Base-by-base conservation (phyloP, 106 monocot species). In the Vanilla planifolia region DNA sequence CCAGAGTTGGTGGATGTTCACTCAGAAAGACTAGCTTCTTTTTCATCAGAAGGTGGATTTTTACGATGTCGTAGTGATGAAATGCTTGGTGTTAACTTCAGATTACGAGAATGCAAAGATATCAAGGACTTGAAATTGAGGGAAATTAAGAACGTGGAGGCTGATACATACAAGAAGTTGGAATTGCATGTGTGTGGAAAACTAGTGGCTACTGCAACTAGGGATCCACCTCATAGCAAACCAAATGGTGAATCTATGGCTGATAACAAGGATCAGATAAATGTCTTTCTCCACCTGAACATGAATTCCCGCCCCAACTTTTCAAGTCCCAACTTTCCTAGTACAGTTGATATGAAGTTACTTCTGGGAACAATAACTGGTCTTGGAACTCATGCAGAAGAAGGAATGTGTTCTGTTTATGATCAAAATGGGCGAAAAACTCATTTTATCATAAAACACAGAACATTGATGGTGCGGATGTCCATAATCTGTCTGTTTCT, bases 361-460 rank as follows among this genome's bases (percentile, higher is more conserved):
- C 71, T 74, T 5, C 56, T 96, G 71, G 95, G 95, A 2, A 87
- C 74, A 33, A 87, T 90, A 70, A 78, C 57, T 60, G 95, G 95
- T 10, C 50, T 90, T 42, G 83, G 84, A 57, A 90, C 71, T 33
- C 64, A 76, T 64, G 67, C 75, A 55, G 90, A 96, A 66, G 94
- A 90, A 79, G 90, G 81, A 43, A 74, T 62, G 15, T 96, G 90
- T 55, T 83, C 73, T 56, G 85, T 90, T 48, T 87, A 79, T 73
- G 75, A 96, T 66, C 30, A 42, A 61, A 36, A 20, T 51, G 84
- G 86, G 30, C 59, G 62, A 51, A 81, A 80, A 72, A 96, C 90
- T 65, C 95, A 96, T 60, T 61, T 77, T 36, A 86, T 96, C 63
- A 67, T 90, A 78, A 96, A 90, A 37, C 84, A 96, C 59, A 78